Evolutionary conservation across 2,329 filamentous ascomycete genomes (phyloP).

Genomic region (Paraphaeosphaeria sporulosa): DNA sequence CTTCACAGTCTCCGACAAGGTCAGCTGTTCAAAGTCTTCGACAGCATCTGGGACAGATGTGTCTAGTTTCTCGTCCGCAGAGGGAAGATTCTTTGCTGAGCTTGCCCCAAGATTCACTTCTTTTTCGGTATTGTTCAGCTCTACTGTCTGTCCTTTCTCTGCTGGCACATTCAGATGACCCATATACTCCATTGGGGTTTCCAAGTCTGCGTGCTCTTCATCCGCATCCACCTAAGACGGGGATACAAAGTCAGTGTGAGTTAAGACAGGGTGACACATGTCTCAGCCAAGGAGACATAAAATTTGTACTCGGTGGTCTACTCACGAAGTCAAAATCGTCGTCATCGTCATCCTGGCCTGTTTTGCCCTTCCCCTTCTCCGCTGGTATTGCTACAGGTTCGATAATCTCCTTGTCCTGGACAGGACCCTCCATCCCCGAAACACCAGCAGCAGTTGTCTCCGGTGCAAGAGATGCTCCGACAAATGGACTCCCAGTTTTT

Average conservation of each 20-base stretch:
- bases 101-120: constrained; percentile 34
- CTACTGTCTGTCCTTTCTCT: constrained; percentile 32
- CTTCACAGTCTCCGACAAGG: constrained; percentile 38
- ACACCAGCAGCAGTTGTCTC: constrained; percentile 22
- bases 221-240: no score
- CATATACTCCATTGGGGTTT: constrained; percentile 57
- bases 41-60: constrained; percentile 31
- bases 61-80: constrained; percentile 26
- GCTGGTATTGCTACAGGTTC: not conserved
- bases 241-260: no score
- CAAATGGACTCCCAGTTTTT: constrained; percentile 19
- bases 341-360: constrained; percentile 37
- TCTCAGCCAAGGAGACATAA: no score
- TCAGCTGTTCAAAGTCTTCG: constrained; percentile 43
- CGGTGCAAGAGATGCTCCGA: constrained; percentile 19
- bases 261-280: no score
- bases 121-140: constrained; percentile 33
- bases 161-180: constrained; percentile 51
- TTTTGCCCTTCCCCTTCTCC: constrained; percentile 24
- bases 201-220: constrained; percentile 55
- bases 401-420: constrained; percentile 9
- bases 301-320: no score
- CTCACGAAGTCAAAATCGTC: constrained; percentile 62
- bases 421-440: constrained; percentile 20
- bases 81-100: constrained; percentile 33